Evolutionary conservation across 179 eudicot species (phyloP), one percentile per base, ranked within the genome.

Genomic region (Spergularia azorica): DNA sequence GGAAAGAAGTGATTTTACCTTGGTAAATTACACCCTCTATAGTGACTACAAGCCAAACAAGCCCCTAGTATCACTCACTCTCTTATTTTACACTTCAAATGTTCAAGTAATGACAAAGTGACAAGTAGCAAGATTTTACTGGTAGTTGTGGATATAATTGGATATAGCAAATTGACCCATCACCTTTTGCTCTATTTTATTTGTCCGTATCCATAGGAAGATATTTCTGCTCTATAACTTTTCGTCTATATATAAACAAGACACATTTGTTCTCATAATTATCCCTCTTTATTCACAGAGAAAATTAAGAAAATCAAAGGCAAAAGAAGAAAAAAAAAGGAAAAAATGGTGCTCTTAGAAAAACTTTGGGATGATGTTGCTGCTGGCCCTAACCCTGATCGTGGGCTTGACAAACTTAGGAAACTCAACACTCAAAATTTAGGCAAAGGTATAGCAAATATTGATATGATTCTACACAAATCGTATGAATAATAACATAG

Each of bases 321-420:
- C 3, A 17, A 12, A 41, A 26, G 7, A 32, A 4, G 16, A 66
- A 54, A 15, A 0, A 0, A 70, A 3, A 11, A 2, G 21, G 2
- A 15, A 20, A 66, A 79, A 74, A 73, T 82, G 75, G 77, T 52
- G 75, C 62, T 80, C 67, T 79, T 81, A 55, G 84, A 84, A 3
- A 84, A 81, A 67, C 75, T 84, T 0, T 84, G 87, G 86, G 87
- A 84, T 43, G 87, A 84, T 81, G 80, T 81, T 3, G 82, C 78
- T 2, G 84, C 84, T 13, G 87, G 84, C 9, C 87, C 84, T 6
- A 74, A 65, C 38, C 84, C 84, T 66, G 76, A 71, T 9, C 84
- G 71, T 71, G 87, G 82, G 32, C 80, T 81, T 46, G 82, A 59
- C 73, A 84, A 84, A 79, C 82, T 81, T 20, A 81, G 78, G 51